Evolutionary conservation across 1,139 yeast genomes (phyloP).

Genomic region (Geotrichum restrictum): DNA sequence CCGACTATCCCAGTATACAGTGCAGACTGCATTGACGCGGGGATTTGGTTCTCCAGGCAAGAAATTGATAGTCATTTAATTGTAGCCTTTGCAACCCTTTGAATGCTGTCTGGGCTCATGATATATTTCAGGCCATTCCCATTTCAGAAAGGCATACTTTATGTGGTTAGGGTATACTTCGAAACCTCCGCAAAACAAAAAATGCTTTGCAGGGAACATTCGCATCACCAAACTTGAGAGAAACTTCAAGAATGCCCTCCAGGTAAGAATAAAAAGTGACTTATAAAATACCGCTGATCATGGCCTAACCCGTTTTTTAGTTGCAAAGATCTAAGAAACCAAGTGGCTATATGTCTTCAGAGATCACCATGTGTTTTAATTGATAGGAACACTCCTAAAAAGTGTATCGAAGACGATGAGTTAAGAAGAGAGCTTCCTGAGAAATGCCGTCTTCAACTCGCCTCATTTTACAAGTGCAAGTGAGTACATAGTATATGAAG

Average conservation of each 20-base stretch:
- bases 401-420: constrained; percentile 79
- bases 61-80: constrained; percentile 43
- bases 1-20: constrained; percentile 64
- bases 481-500: constrained; percentile 24
- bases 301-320: constrained; percentile 40
- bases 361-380: constrained; percentile 94
- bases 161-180: constrained; percentile 6
- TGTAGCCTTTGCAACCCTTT: neutral
- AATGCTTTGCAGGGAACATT: neutral
- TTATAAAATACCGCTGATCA: too few relatives aligned
- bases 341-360: constrained; percentile 91
- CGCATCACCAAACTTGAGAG: neutral
- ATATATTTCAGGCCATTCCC: neutral
- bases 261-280: constrained; percentile 11
- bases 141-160: neutral
- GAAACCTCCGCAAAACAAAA: neutral
- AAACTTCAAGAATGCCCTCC: constrained; percentile 21
- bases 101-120: neutral
- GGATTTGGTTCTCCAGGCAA: constrained; percentile 83
- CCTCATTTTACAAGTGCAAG: constrained; percentile 84
- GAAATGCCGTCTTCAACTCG: constrained; percentile 77
- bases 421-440: constrained; percentile 76
- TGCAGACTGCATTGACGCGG: constrained; percentile 53
- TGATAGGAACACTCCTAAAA: constrained; percentile 83
- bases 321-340: constrained; percentile 89